Base-by-base conservation (phyloP, 2,329 filamentous ascomycete genomes). In the Colletotrichum chrysophilum region DNA sequence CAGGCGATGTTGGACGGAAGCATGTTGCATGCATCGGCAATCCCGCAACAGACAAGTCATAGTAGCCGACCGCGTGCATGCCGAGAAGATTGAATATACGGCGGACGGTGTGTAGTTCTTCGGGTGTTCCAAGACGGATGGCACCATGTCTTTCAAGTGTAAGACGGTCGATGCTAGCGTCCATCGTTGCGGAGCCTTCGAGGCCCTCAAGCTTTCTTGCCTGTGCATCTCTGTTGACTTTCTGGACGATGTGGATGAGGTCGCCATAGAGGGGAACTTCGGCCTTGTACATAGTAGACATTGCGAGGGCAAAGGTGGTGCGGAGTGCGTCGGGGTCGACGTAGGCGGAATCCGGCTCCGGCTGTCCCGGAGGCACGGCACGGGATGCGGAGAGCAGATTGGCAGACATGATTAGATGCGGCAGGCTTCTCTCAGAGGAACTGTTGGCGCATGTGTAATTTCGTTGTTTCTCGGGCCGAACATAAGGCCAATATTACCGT, bases 1-100 rank as follows among this genome's bases (percentile, higher is more conserved):
- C 77, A 1, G 75, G 67, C 7, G 78, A 81, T 0, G 79, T 81
- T 1, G 88, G 88, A 3, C 89, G 85, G 75, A 91, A 91, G 10
- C 85, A 87, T 0, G 89, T 90, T 2, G 88, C 88, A 70, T 90
- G 88, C 80, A 90, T 85, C 0, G 89, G 89, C 16, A 91, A 81
- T 0, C 85, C 85, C 4, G 86, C 88, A 0, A 84, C 78, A 1
- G 84, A 85, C 0, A 90, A 82, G 70, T 91, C 88, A 75, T 90
- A 90, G 78, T 90, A 90, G 1, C 88, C 88, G 1, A 90, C 88
- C 0, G 89, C 84, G 26, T 85, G 78, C 85, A 90, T 87, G 7
- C 86, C 87, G 71, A 90, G 80, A 3, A 89, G 72, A 0, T 82
- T 81, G 73, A 90, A 89, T 32, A 90, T 78, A 10, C 87, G 84